Base-by-base conservation (phyloP, 1,139 yeast genomes). In the Pichia sp. region DNA sequence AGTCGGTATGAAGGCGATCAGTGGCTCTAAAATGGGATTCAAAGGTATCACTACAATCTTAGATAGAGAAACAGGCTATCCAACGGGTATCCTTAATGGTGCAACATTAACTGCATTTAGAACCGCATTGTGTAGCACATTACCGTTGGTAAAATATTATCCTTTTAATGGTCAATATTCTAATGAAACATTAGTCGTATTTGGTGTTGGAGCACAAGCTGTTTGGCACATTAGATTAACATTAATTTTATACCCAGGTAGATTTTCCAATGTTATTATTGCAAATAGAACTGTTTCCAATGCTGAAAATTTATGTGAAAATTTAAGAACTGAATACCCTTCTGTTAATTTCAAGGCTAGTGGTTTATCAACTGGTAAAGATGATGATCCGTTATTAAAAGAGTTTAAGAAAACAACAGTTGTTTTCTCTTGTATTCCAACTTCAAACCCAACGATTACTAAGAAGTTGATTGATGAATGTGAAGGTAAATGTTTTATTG, bases 161-260 rank as follows among this genome's bases (percentile, higher is more conserved):
- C 61, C 65, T 1, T 23, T 59, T 2, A 52, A 52, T 3, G 59
- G 60, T 13, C 18, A 36, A 2, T 51, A 51, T 29, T 20, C 32
- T 9, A 52, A 36, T 13, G 53, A 44, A 7, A 53, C 53, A 4
- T 25, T 76, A 37, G 58, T 72, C 12, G 79, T 76, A 1, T 78
- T 77, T 60, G 89, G 89, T 0, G 77, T 78, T n/a, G 88, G 89
- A 0, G 69, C 72, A 26, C 88, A 82, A 59, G 83, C 83, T 0
- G 73, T 72, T 55, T 82, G 88, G 88, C 88, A 82, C 57, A 65
- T 73, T 24, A 68, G 69, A 53, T 61, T 81, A 43, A 68, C 79
- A 0, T 58, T 77, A 37, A 53, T 64, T 8, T 59, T 78, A 41
- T 77, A 74, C 53, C 68, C 70, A 5, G 56, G 55, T 0, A 51